Percentiles rank a stretch among this genome's conserved stretches.
phyloP scores from a whole-genome alignment of 1,284 basidiomycete genomes.

The Coriolopsis trogii region DNA sequence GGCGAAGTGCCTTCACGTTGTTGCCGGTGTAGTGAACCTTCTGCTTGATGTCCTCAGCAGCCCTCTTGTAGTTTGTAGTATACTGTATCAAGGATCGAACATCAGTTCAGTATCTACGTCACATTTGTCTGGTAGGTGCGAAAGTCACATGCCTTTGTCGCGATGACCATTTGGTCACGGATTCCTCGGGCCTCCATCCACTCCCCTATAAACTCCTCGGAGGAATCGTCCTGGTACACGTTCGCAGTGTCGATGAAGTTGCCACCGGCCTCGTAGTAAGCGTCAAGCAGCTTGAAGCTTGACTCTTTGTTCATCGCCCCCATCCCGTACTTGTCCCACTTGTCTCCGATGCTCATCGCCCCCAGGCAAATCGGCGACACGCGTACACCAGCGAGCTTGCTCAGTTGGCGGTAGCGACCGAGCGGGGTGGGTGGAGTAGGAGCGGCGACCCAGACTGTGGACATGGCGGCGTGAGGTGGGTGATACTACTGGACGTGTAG shows the following conservation, averaged over 20 bases:
- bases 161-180: constrained; percentile 47
- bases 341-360: constrained; percentile 53
- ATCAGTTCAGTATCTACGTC: background rate
- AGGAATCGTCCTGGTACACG: constrained; percentile 36
- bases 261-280: constrained; percentile 34
- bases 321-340: constrained; percentile 41
- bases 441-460: constrained; percentile 18
- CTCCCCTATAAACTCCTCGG: constrained; percentile 43
- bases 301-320: constrained; percentile 42
- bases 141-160: constrained; percentile 38
- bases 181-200: constrained; percentile 44
- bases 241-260: constrained; percentile 39
- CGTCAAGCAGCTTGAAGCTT: constrained; percentile 38
- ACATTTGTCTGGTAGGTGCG: no score
- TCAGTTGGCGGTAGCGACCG: constrained; percentile 26
- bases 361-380: constrained; percentile 54
- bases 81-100: constrained; percentile 28
- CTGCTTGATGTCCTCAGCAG: constrained; percentile 21
- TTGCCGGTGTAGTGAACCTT: constrained; percentile 41
- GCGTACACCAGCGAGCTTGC: constrained; percentile 30
- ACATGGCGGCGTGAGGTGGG: no score
- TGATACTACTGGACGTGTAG: no score
- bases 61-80: constrained; percentile 36
- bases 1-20: constrained; percentile 34
- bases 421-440: constrained; percentile 19